Base-by-base conservation (phyloP, 1,284 basidiomycete genomes). In the Stygiomarasmius scandens region DNA sequence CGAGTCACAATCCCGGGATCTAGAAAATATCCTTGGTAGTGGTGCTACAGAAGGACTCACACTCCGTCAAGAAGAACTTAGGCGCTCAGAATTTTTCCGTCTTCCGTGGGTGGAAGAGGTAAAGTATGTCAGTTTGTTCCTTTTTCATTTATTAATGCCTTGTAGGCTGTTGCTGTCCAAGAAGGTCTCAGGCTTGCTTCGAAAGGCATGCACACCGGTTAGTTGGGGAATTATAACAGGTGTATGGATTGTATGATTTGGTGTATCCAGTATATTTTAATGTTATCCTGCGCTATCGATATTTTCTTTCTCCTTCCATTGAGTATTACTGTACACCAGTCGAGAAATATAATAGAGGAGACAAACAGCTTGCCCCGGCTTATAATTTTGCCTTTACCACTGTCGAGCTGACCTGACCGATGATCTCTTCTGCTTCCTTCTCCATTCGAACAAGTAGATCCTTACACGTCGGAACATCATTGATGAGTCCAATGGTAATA, bases 1-100 rank as follows among this genome's bases (percentile, higher is more conserved):
- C 34, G 90, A 90, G 56, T 94, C 91, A 2, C 96, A 98, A 71
- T 91, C 94, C 29, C 82, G 93, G 19, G 95, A 97, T 71, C 74
- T 99, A 43, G 94, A 96, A 71, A 87, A 84, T 58, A 83, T 97
- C 58, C 79, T 98, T n/a, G 93, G 92, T 41, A 92, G 89, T 70
- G 94, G 94, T 2, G 86, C 90, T 2, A 87, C 86, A 23, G 88
- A 93, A 67, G 93, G 93, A 29, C 81, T 87, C 60, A 88, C 87
- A 0, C 82, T 95, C 11, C 78, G 91, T 19, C 90, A 92, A 58
- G 95, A 97, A 65, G 95, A 97, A 71, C 75, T 97, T 58, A 83
- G 90, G 61, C 76, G 93, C 49, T 93, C 92, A 64, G 94, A 96
- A 69, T 91, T 94, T 71, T 98, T 96, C 81, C 80, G 82, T 57